Base-by-base conservation (phyloP, 2,329 filamentous ascomycete genomes). In the Fusarium vanettenii region DNA sequence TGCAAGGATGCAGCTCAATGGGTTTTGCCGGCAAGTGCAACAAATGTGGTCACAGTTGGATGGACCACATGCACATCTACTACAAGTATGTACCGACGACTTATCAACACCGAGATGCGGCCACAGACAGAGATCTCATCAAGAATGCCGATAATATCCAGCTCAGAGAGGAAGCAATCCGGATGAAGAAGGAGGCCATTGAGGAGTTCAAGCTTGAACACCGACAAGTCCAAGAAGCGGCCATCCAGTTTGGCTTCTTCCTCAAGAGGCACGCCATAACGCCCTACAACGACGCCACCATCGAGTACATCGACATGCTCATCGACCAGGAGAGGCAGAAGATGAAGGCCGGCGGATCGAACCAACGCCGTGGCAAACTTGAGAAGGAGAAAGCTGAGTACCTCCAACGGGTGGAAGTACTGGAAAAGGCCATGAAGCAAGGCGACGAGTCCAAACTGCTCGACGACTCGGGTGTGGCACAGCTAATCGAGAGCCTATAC, bases 11-110 rank as follows among this genome's bases (percentile, higher is more conserved):
- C 33, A 0, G 0, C 1, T 66, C 66, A 2, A 69, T 71, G 41
- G 22, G 27, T 22, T 0, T 1, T 7, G 4, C 10, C 6, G 48
- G 37, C 35, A 20, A 29, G 3, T 69, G 66, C 6, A 1, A 9
- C 0, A 1, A 48, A 5, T 71, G 62, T 25, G 56, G 59, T 0
- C 66, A 71, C 37, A 11, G 8, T 2, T 71, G 66, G 69, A 65
- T 62, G 69, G 66, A 69, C n/a, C 69, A 66, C 27, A 65, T 71
- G 60, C 66, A 66, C 22, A 69, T 71, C 37, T 69, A 65, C 20
- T 71, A 65, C 25, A 20, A 55, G 14, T 66, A 71, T 37, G 25
- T 33, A 6, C 35, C 60, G n/a, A 45, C 37, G 11, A 61, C 60
- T 13, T 56, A 27, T 10, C n/a, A 35, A n/a, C 55, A 63, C 10